Base-by-base conservation (phyloP, 2,329 filamentous ascomycete species). In the Periconia sp. region DNA sequence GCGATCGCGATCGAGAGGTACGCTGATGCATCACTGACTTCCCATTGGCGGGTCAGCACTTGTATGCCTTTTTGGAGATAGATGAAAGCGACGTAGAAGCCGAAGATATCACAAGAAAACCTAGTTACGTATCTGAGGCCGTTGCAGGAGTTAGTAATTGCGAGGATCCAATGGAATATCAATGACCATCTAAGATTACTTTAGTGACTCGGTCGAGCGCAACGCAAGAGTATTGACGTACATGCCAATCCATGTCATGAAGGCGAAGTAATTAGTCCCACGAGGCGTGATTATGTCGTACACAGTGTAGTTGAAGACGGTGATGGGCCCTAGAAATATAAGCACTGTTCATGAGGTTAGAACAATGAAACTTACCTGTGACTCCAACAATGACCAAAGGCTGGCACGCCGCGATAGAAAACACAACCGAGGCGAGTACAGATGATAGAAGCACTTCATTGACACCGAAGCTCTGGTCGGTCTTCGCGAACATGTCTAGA, bases 31-130 rank as follows among this genome's bases (percentile, higher is more conserved):
- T 87, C 81, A 35, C 77, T 78, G 44, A 54, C 76, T 70, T 67
- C 73, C 69, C 88, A 91, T 60, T 95, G 87, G 10, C 86, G 80
- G 30, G 85, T 86, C 15, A 95, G 79, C 11, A 95, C 88, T 70
- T 95, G 89, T 49, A 95, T 86, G 12, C 90, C 90, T 71, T 95
- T 95, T 63, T 95, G 89, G 15, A 95, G 78, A 65, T 95, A 95
- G 69, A 95, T 92, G 64, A 88, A 91, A 43, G 90, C 90, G 34
- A 95, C 90, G 65, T 95, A 95, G 73, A 95, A 95, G 36, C 90
- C 91, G 56, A 96, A 95, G 60, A 92, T 94, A 68, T 96, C 91
- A 72, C 91, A 95, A 17, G 89, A 90, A 66, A 96, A 96, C 11
- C 89, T 82, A 1, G 91, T 96, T 16, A 96, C 90, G 69, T 92